Conservation (phyloP, 257 asterid genomes). For the Salvia splendens region DNA sequence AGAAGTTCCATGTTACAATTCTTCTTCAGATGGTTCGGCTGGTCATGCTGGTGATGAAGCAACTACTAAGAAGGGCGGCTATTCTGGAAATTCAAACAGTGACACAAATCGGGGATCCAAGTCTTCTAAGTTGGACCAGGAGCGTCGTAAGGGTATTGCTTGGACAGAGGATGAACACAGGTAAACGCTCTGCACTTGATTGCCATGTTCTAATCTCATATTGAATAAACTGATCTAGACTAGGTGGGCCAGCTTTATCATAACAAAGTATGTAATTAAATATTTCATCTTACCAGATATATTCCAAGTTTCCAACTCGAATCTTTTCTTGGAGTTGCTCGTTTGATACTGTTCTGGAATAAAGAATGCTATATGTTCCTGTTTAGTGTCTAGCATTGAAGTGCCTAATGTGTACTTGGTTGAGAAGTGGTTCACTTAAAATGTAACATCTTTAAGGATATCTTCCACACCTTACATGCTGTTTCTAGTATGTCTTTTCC, state of each 20-base stretch:
- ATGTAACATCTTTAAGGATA: not conserved
- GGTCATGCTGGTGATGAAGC: constrained; percentile 58
- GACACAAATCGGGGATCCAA: constrained; percentile 45
- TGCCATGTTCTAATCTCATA: constrained; percentile 13
- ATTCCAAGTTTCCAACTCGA: not conserved
- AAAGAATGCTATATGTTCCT: not conserved
- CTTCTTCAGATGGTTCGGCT: constrained; percentile 52
- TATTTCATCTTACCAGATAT: not conserved
- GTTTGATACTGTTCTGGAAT: constrained; percentile 5
- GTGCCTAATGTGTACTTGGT: not conserved
- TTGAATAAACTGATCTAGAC: constrained; percentile 2
- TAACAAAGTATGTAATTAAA: not conserved
- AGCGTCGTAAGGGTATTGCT: constrained; percentile 92
- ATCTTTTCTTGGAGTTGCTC: constrained; percentile 6
- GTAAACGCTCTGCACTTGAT: constrained; percentile 37
- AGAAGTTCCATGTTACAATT: constrained; percentile 62
- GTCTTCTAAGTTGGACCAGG: constrained; percentile 68
- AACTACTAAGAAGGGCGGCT: constrained; percentile 46
- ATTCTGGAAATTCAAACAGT: constrained; percentile 41
- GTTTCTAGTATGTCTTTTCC: constrained; percentile 4
- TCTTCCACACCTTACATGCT: not conserved
- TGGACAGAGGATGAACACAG: constrained; percentile 99
- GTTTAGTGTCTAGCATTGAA: not conserved
- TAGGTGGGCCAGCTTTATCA: constrained; percentile 12
- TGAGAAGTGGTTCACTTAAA: constrained; percentile 7